Evolutionary conservation across 768 basidiomycete genomes (phyloP).

Genomic region (Paxillus ammoniavirescens): DNA sequence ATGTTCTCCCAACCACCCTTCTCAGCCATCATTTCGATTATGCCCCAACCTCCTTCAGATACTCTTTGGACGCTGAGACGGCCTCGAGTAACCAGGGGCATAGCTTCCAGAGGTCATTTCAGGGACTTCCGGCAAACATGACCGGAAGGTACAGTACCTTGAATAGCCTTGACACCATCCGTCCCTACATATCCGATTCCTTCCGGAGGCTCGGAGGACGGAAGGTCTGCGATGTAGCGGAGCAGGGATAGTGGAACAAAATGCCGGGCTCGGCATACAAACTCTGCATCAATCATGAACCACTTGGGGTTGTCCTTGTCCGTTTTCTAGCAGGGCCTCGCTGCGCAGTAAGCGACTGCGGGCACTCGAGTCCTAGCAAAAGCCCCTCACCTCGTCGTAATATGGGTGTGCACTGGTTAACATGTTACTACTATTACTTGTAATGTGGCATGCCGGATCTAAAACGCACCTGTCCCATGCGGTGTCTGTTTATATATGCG

Average conservation of each 20-base stretch:
- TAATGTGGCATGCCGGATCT: slow-evolving; percentile 4
- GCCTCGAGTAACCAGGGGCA: slow-evolving; percentile 79
- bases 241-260: slow-evolving; percentile 80
- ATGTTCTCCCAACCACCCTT: slow-evolving; percentile 77
- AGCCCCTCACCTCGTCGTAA: slow-evolving; percentile 59
- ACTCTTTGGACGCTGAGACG: slow-evolving; percentile 89
- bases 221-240: slow-evolving; percentile 52
- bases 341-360: neutral
- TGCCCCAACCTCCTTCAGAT: slow-evolving; percentile 59
- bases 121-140: slow-evolving; percentile 1
- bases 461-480: slow-evolving; percentile 80
- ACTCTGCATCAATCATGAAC: slow-evolving; percentile 89
- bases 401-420: slow-evolving; percentile 68
- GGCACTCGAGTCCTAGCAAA: neutral
- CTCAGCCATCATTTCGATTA: slow-evolving; percentile 58
- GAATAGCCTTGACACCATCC: slow-evolving; percentile 59
- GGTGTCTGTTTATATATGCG: slow-evolving; percentile 53
- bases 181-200: slow-evolving; percentile 67
- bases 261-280: slow-evolving; percentile 59
- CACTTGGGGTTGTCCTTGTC: slow-evolving; percentile 75
- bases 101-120: slow-evolving; percentile 41
- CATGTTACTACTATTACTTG: slow-evolving; percentile 8
- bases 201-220: slow-evolving; percentile 40
- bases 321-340: slow-evolving; percentile 58
- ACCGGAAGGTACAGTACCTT: slow-evolving; percentile 42